phyloP scores from a whole-genome alignment of 2,329 filamentous ascomycete genomes.

The Epicoccum sorghinum region DNA sequence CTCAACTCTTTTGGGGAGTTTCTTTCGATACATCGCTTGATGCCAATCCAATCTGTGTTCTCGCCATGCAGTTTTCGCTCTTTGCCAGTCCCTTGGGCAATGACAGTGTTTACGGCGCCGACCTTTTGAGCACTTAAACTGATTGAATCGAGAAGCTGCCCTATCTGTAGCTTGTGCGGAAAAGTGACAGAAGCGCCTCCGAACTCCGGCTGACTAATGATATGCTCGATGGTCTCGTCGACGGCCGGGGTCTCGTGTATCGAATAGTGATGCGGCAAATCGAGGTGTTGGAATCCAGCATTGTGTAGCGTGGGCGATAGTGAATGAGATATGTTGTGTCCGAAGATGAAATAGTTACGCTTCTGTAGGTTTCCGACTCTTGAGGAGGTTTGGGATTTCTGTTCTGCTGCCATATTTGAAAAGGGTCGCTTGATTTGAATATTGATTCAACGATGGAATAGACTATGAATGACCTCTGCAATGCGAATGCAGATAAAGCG shows the following conservation, averaged over 20 bases:
- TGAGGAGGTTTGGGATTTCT: neutral
- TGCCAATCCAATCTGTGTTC: slow-evolving; percentile 10
- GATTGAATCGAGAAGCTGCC: neutral
- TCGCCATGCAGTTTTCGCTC: neutral
- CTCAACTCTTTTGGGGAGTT: neutral
- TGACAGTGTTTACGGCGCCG: slow-evolving; percentile 8
- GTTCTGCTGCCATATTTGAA: neutral
- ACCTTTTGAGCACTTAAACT: neutral
- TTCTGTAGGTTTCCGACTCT: neutral
- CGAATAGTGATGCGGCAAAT: neutral
- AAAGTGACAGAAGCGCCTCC: slow-evolving; percentile 8
- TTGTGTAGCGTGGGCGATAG: slow-evolving; percentile 7
- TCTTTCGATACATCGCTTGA: slow-evolving; percentile 1
- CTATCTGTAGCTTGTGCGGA: slow-evolving; percentile 9
- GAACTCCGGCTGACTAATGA: neutral
- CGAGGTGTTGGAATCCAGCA: slow-evolving; percentile 1
- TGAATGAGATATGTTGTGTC: slow-evolving; percentile 3
- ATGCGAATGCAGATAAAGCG: neutral
- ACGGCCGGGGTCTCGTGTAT: slow-evolving; percentile 5
- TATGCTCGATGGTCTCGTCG: neutral
- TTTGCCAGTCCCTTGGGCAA: neutral
- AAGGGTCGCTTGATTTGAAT: no score
- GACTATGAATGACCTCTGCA: no score
- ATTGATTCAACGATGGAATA: no score
- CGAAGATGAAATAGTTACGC: slow-evolving; percentile 8